Evolutionary conservation across 768 basidiomycete species (phyloP), one percentile per base, ranked within the genome.

Genomic region (Lactarius evosmus): DNA sequence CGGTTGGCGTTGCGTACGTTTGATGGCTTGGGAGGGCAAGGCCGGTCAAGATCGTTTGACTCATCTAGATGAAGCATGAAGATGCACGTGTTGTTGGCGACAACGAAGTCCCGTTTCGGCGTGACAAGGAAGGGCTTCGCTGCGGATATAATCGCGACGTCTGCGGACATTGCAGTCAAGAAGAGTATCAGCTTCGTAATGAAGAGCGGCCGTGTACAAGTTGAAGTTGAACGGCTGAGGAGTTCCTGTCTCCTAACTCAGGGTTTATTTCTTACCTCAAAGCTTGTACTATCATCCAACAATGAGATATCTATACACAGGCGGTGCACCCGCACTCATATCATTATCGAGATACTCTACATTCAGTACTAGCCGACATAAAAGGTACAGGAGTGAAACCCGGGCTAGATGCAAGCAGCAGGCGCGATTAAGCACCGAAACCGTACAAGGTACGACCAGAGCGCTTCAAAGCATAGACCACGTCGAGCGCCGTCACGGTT

Each of bases 61-160:
- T 4, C 51, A 67, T 53, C 68, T 75, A 49, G 67, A 70, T 17
- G 70, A 71, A 29, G 46, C 55, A 61, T 53, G 75, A 69, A 61
- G 72, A 67, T 51, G 63, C 71, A 56, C 65, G 68, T 40, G 59
- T 72, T 8, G 66, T 76, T 66, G 78, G 85, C 70, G 76, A 82
- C 65, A 82, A 77, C 58, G 83, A 78, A 17, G 77, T 83, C 3
- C 82, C 81, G 8, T 86, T 86, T 88, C 69, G 86, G 86, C 2
- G 78, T 72, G 44, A 69, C 87, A 38, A 74, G 74, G 57, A 73
- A 73, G 54, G 85, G 85, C 2, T 88, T 84, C 74, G 82, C 82
- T 4, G 86, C 82, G 49, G 82, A 80, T 63, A 73, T 80, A 54
- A 74, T 80, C 58, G 79, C 75, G 30, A 76, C 74, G 2, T 66